Evolutionary conservation across 1,139 yeast genomes (phyloP), one percentile per base, ranked within the genome.

Genomic region (Sugiyamaella japonica): DNA sequence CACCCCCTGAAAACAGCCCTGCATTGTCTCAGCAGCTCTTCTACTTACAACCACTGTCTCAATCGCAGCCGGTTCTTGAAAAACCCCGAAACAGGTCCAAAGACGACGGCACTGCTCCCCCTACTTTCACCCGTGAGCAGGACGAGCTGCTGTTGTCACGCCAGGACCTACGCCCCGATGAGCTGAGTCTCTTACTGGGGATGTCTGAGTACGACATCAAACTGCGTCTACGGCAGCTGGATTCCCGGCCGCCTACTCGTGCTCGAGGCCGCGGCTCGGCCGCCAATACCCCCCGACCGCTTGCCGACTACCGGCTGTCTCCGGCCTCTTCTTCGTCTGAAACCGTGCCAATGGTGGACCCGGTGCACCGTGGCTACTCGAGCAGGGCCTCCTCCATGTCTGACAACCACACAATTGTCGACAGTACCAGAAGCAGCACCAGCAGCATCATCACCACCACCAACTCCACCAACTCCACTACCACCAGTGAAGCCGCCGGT

Each of bases 151-250:
- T 86, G 42, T 74, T 80, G 50, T 78, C 82, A 56, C 76, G 91
- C 52, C 74, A 80, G 42, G 87, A 85, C 57, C 72, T 89, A 36
- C 79, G 87, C 34, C 79, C 86, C 63, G 88, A 87, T 12, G 96
- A 89, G 68, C 74, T 89, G 45, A 81, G 87, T 9, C 83, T 89
- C 40, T 71, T 89, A 50, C 74, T 89, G 48, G 82, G 80, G 58
- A 78, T 89, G 59, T 78, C 93, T 0, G 93, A 86, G 65, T 77
- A 77, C n/a, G 95, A 87, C 61, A 88, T 88, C 38, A 77, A 82
- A 76, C 71, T 80, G 36, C 76, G 95, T 57, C 79, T 86, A 17
- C 80, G 77, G 54, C 75, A 20, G 25, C 48, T 15, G 34, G 48
- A 9, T 32, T 16, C 31, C 17, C 50, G 23, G 42, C 48, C 48